Evolutionary conservation across 805 yeast genomes (phyloP), one percentile per base, ranked within the genome.

Genomic region (Candida insectorum): DNA sequence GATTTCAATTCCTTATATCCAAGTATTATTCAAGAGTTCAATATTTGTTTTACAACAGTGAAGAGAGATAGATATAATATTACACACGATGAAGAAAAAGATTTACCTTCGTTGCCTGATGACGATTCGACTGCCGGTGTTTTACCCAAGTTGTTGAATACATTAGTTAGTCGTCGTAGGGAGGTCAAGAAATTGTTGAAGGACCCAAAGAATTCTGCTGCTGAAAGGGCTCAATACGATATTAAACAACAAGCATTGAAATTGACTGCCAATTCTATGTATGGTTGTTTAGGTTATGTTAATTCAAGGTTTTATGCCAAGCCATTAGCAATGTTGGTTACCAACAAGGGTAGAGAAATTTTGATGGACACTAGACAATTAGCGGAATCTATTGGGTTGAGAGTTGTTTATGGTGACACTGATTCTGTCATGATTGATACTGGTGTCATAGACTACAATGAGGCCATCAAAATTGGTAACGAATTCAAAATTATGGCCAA

Each of bases 381-480:
- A 40, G 98, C 97, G 0, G 97, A 91, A 56, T 73, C 81, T 36
- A 69, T 84, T 49, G 83, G 83, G 0, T 69, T 93, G 39, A 69
- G 86, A 35, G 97, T 94, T 30, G 86, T 93, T 10, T 93, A 93
- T 53, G 98, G 98, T 70, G 98, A 93, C 65, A 93, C 98, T 0
- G 98, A 93, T 68, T 93, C 98, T 22, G 97, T 93, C 33, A 93
- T 93, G 98, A 87, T 93, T 55, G 94, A 91, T 58, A 87, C 97
- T 3, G 88, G 88, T 18, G 79, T 78, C 28, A 75, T 72, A 36
- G 71, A 63, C 20, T 83, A 73, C 56, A 58, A 62, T 16, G 95
- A 85, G 28, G 96, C 97, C 0, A 58, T 85, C 27, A 71, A 72
- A 47, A 81, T 88, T 42, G 99, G 97, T 19, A 81, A 80, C 31